Conservation (phyloP, 176 grass and related monocot genomes). For the Alloteropsis semialata region DNA sequence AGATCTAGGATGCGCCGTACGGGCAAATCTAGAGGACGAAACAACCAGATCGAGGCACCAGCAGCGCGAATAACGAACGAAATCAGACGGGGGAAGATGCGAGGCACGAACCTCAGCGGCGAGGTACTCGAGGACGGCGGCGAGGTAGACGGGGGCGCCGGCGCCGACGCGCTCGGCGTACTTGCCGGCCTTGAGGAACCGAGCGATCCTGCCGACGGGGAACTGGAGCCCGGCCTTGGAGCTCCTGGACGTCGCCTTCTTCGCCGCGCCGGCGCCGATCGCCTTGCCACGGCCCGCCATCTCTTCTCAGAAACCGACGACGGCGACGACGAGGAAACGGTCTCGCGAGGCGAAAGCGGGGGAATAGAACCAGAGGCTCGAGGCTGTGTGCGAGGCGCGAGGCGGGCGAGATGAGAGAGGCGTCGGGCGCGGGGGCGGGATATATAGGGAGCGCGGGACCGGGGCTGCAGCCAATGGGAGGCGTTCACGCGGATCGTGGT, state of each 20-base stretch:
- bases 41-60: background rate
- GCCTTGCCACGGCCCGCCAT: slow-evolving; percentile 94
- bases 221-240: slow-evolving; percentile 97
- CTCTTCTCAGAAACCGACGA: background rate
- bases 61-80: background rate
- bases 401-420: background rate
- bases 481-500: slow-evolving; percentile 54
- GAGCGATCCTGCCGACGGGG: slow-evolving; percentile 79
- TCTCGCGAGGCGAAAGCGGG: too few species aligned
- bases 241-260: slow-evolving; percentile 89
- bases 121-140: slow-evolving; percentile 47
- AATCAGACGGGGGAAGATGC: background rate
- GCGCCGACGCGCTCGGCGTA: slow-evolving; percentile 55
- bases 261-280: slow-evolving; percentile 64
- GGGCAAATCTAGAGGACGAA: accelerated
- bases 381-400: background rate
- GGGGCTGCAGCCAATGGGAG: slow-evolving; percentile 40
- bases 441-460: slow-evolving; percentile 35
- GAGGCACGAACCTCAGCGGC: slow-evolving; percentile 39
- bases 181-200: slow-evolving; percentile 95
- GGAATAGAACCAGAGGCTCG: background rate
- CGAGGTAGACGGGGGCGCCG: slow-evolving; percentile 40
- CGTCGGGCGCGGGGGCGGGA: background rate
- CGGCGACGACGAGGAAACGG: background rate
- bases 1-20: background rate